These are phyloP conservation scores for Carex cristatella DNA, from an alignment of 176 grass and related monocot species.

Conservation along the genomic window DNA sequence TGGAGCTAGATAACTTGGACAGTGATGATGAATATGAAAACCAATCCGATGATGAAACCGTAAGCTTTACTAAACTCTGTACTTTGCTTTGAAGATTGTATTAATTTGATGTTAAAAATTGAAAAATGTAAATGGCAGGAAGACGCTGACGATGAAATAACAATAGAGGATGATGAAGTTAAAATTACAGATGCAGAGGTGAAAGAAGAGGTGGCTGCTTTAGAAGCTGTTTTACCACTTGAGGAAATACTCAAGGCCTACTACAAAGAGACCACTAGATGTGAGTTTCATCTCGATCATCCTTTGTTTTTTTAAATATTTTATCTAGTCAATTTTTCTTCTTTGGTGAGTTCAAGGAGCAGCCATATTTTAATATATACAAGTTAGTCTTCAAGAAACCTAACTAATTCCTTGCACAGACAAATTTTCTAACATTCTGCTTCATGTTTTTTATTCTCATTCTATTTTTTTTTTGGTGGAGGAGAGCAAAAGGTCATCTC, in stretches of 20 bases:
- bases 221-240: slow-evolving; percentile 83
- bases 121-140: slow-evolving; percentile 38
- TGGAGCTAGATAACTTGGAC: slow-evolving; percentile 45
- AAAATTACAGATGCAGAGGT: slow-evolving; percentile 71
- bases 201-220: slow-evolving; percentile 69
- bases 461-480: no score
- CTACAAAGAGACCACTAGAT: neutral
- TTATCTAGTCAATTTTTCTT: neutral
- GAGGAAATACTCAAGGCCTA: slow-evolving; percentile 57
- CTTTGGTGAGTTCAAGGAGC: neutral
- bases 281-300: neutral
- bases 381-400: no score
- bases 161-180: slow-evolving; percentile 92
- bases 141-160: slow-evolving; percentile 58
- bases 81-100: neutral
- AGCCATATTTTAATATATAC: no score
- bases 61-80: slow-evolving; percentile 34
- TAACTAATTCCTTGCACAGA: no score
- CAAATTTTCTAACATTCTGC: neutral
- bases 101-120: neutral
- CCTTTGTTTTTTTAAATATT: neutral
- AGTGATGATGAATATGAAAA: slow-evolving; percentile 63
- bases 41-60: slow-evolving; percentile 62
- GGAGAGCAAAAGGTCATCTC: no score
- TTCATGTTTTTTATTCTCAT: neutral